Base-by-base conservation (phyloP, 2,329 filamentous ascomycete genomes). In the Dactylellina drechsleri region DNA sequence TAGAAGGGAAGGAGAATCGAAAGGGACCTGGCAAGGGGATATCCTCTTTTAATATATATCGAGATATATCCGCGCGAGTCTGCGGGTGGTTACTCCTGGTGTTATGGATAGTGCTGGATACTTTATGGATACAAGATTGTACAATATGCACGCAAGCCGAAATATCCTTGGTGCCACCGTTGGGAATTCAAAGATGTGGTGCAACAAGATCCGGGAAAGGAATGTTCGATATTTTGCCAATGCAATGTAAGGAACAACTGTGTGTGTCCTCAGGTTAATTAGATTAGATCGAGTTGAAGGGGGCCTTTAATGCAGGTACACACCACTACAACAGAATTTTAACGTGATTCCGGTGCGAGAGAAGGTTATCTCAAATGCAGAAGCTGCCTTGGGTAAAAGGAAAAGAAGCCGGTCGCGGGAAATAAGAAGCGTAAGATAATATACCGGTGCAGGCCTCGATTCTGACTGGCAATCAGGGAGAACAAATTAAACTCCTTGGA, bases 71-170 rank as follows among this genome's bases (percentile, higher is more conserved):
- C 28, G 53, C 52, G 58, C 52, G 43, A 56, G 28, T 54, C 54
- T n/a, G 13, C 18, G 50, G 58, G 43, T n/a, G 10, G 40, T 43
- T 43, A 43, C 40, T 43, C 40, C 40, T 43, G 40, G 66, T 41
- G 31, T 16, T 49, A 40, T 43, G 43, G 31, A 36, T 36, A 36
- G 31, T 36, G 31, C 31, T 36, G 31, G 31, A 36, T 36, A 36
- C 31, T 36, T 36, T 36, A 8, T 36, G 31, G 28, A 20, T 31
- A 60, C 61, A 66, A 73, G 41, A 66, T 65, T 66, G 56, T 61
- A 65, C 68, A 75, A 68, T 66, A 75, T 75, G 71, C 71, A 75
- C 64, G 71, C 71, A 75, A 62, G 71, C 71, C 64, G 64, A 66
- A 75, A 68, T 67, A 67, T 59, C 66, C 66, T 71, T 71, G 66